Base-by-base conservation (phyloP, 2,329 filamentous ascomycete species). In the Metarhizium album region DNA sequence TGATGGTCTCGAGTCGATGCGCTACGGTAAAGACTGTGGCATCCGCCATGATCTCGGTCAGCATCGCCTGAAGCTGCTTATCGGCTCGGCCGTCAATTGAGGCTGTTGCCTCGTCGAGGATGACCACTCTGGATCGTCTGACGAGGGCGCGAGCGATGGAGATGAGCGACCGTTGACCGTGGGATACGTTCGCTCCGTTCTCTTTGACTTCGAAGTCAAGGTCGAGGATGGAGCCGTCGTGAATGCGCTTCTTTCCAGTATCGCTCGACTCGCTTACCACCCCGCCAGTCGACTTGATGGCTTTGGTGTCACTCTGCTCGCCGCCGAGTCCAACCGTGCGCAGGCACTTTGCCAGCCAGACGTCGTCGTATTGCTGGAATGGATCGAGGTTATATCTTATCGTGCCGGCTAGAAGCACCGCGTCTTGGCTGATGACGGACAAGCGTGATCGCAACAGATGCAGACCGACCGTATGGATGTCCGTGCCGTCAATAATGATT, bases 341-440 rank as follows among this genome's bases (percentile, higher is more conserved):
- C 45, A 46, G 16, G 42, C 35, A 42, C 16, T 51, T 13, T 20
- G 14, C 14, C 11, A 47, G 37, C 45, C 20, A 37, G 48, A 27
- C 48, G 48, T 38, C 42, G 29, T 49, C 42, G 16, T 46, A 37
- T 45, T 38, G 53, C n/a, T 52, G 52, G 67, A 95, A 95, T 0
- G 90, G 90, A 65, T 95, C 90, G 5, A 95, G 77, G 62, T 95
- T 95, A 65, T 74, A 87, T 53, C 88, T 79, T 54, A 95, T 84
- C 0, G 87, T 94, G 54, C 89, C 89, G 2, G 83, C 89, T 66
- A 94, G 93, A 1, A 94, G 75, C 0, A 88, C 93, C 52, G 86
- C 88, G 64, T 95, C 90, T 71, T 95, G 90, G 40, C 89, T 89
- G 47, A 95, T 89, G 68, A 95, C 94, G 2, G 42, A 45, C 23